phyloP scores from a whole-genome alignment of 306 rosid species.

The Quercus robur region DNA sequence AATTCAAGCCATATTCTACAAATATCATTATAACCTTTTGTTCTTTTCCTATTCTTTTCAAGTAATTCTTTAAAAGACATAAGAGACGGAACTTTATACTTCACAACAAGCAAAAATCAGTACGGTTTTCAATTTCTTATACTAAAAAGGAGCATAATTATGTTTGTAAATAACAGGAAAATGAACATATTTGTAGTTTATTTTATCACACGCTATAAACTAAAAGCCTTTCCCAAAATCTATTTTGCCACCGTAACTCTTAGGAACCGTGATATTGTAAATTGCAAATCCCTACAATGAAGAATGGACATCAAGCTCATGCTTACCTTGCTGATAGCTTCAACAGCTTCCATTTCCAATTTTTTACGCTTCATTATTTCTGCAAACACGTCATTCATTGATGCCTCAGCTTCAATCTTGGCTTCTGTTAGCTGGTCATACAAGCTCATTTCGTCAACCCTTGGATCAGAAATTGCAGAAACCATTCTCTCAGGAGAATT shows the following conservation, averaged over 20 bases:
- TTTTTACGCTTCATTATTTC: conserved; percentile 38
- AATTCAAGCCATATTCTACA: too few species aligned
- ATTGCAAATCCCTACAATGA: not conserved
- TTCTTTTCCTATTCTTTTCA: conserved; percentile 9
- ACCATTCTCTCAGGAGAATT: conserved; percentile 34
- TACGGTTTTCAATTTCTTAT: conserved; percentile 5
- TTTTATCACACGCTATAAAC: not conserved
- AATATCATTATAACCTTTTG: not conserved
- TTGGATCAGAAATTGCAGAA: conserved; percentile 34
- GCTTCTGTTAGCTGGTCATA: conserved; percentile 41
- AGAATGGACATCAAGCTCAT: conserved; percentile 9
- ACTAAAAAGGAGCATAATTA: conserved; percentile 8
- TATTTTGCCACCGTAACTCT: not conserved
- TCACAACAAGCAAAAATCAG: conserved; percentile 6
- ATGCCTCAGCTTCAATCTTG: conserved; percentile 46
- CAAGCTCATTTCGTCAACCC: conserved; percentile 43
- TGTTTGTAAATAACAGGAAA: conserved; percentile 4
- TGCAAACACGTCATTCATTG: conserved; percentile 31
- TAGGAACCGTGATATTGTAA: not conserved
- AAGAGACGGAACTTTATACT: not conserved
- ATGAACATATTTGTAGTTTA: not conserved
- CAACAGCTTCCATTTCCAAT: conserved; percentile 58
- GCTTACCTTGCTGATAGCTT: conserved; percentile 60
- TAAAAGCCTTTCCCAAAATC: not conserved
- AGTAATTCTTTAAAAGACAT: conserved; percentile 4